phyloP scores from a whole-genome alignment of 2,329 filamentous ascomycete genomes.

The Sordariomycetes sp. region DNA sequence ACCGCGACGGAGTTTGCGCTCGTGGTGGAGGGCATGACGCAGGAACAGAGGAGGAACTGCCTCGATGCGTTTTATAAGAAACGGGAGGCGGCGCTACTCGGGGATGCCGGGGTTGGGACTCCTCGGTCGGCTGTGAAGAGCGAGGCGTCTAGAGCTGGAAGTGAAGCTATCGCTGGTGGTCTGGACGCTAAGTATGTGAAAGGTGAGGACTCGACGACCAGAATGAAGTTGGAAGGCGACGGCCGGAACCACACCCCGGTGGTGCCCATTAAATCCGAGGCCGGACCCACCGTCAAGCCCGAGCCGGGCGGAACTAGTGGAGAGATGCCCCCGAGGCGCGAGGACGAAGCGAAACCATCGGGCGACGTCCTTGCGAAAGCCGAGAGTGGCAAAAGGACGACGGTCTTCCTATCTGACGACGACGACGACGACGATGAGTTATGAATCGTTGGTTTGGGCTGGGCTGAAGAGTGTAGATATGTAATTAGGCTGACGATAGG shows the following conservation, averaged over 20 bases:
- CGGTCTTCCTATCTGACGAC: constrained; percentile 22
- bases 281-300: not conserved
- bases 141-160: constrained; percentile 4
- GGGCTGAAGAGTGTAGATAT: not conserved
- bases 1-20: constrained; percentile 76
- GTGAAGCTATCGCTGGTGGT: not conserved
- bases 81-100: constrained; percentile 38
- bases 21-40: constrained; percentile 81
- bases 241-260: not conserved
- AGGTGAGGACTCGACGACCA: constrained; percentile 4
- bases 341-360: constrained; percentile 1
- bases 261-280: constrained; percentile 6
- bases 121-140: constrained; percentile 4
- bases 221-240: not conserved
- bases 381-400: constrained; percentile 10
- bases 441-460: constrained; percentile 7
- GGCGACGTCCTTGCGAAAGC: constrained; percentile 5
- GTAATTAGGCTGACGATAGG: not conserved
- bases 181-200: not conserved
- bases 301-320: not conserved
- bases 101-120: not conserved
- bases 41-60: constrained; percentile 65
- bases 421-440: constrained; percentile 25
- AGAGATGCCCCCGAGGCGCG: not conserved
- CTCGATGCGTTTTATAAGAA: constrained; percentile 68